Evolutionary conservation across 208 protist species (phyloP), one percentile per base, ranked within the genome.

Genomic region (Wallacemonas sp.): DNA sequence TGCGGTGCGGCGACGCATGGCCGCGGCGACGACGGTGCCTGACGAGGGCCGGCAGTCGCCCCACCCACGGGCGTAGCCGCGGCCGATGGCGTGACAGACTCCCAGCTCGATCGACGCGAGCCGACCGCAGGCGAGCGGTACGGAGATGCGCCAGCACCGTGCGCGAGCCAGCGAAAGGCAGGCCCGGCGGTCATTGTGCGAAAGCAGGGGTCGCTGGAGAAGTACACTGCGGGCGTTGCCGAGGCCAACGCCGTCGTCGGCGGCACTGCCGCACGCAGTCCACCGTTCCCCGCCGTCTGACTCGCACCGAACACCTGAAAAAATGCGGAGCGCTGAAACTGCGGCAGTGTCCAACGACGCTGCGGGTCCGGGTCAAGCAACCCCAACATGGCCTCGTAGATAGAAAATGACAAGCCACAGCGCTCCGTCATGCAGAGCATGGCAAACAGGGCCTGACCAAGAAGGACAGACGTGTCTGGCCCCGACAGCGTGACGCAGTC

Each of bases 311-410:
- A 57, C 30, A 57, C 0, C 4, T 3, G 5, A 17, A 71, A 73
- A 55, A 75, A 68, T 41, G 67, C 37, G 4, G 70, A 60, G 22
- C 66, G 48, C 3, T 61, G 46, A 4, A 89, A 54, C 42, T 79
- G 66, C 5, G 27, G 50, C 5, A 83, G 27, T 27, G 52, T 76
- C 44, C 77, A 73, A 1, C 79, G 74, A 19, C 68, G 46, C 21
- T 27, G n/a, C 0, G 76, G 70, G 29, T 74, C 24, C 19, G 59
- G 61, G 42, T 86, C 70, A 2, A 84, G 68, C 53, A 86, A 32
- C 5, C 61, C 53, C 1, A 72, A 33, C 5, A 82, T 38, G 13
- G 42, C 30, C 22, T 65, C 59, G 42, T 34, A 54, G 27, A 48
- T n/a, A 6, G 29, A 62, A 34, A 13, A 72, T 52, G 42, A 30